Base-by-base conservation (phyloP, 306 rosid genomes). In the Sicyos baderoa region DNA sequence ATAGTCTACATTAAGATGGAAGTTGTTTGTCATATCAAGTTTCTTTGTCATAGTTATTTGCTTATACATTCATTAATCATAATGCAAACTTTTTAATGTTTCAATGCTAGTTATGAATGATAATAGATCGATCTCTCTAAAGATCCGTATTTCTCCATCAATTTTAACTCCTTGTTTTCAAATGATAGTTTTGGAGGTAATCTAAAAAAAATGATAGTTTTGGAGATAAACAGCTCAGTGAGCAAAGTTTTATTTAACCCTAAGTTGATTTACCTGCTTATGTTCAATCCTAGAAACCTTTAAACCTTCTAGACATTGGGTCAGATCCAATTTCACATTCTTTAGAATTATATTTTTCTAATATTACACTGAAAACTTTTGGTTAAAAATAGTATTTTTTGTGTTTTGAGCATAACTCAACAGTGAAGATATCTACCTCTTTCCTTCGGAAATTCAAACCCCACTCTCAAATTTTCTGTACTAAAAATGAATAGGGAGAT, bases 311-410 rank as follows among this genome's bases (percentile, higher is more conserved):
- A 12, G 10, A 25, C 18, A 13, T 11, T 57, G 17, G 18, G 15
- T 10, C 63, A 57, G 61, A 57, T 22, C 62, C 25, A 13, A 40
- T 57, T 57, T 57, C 63, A 25, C 42, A 8, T 22, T 57, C 63
- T 12, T 57, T 57, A 57, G 63, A 57, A 23, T 56, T 55, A 0
- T 8, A 10, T 23, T 57, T 25, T 57, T n/a, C n/a, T n/a, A n/a
- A n/a, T n/a, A n/a, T n/a, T n/a, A n/a, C n/a, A n/a, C n/a, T n/a
- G n/a, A n/a, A n/a, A n/a, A n/a, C n/a, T n/a, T n/a, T n/a, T n/a
- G n/a, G 14, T 44, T 44, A 40, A 40, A 40, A 7, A 40, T 9
- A 44, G 3, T 44, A 1, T 1, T 44, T 9, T 10, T 37, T 5
- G 0, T 37, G 0, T 44, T 44, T 44, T 44, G 9, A 44, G 49